Evolutionary conservation across 2,329 filamentous ascomycete species (phyloP).

Genomic region (Hymenoscyphus fructigenus): DNA sequence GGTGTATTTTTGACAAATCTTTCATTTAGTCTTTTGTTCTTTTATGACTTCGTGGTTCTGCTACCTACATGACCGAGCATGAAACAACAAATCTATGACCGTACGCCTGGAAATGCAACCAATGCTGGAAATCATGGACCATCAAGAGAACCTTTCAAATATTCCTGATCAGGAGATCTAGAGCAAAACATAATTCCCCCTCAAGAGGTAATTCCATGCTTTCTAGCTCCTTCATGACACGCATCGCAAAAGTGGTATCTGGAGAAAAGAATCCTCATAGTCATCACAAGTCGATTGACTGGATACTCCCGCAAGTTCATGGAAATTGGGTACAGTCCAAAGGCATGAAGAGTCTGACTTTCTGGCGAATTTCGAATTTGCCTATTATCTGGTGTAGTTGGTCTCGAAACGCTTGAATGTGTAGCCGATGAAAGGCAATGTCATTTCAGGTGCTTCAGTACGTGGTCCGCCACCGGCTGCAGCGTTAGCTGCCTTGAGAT

Average conservation of each 20-base stretch:
- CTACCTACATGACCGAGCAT: slow-evolving; percentile 2
- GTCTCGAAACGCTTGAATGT: slow-evolving; percentile 95
- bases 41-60: slow-evolving; percentile 2
- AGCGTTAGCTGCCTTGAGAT: slow-evolving; percentile 70
- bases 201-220: slow-evolving; percentile 13
- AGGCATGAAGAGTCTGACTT: not conserved
- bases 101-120: slow-evolving; percentile 28
- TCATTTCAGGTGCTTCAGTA: slow-evolving; percentile 90
- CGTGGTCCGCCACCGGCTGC: slow-evolving; percentile 51
- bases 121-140: slow-evolving; percentile 21
- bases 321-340: not conserved
- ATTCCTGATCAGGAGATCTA: slow-evolving; percentile 12
- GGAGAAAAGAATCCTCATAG: slow-evolving; percentile 14
- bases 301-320: slow-evolving; percentile 2
- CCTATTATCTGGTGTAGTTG: slow-evolving; percentile 57
- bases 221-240: slow-evolving; percentile 18
- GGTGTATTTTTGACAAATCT: not conserved
- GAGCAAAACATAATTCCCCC: slow-evolving; percentile 15
- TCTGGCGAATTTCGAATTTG: not conserved
- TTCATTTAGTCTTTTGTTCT: slow-evolving; percentile 7
- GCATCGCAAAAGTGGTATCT: slow-evolving; percentile 28
- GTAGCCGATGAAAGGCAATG: slow-evolving; percentile 92
- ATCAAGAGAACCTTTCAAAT: slow-evolving; percentile 16
- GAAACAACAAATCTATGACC: slow-evolving; percentile 22
- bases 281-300: slow-evolving; percentile 11